Percentiles rank a stretch among this genome's conserved stretches.
Evolutionary conservation across 192 early-diverging fungal genomes (phyloP).

Genomic region (Gryganskiella cystojenkinii): DNA sequence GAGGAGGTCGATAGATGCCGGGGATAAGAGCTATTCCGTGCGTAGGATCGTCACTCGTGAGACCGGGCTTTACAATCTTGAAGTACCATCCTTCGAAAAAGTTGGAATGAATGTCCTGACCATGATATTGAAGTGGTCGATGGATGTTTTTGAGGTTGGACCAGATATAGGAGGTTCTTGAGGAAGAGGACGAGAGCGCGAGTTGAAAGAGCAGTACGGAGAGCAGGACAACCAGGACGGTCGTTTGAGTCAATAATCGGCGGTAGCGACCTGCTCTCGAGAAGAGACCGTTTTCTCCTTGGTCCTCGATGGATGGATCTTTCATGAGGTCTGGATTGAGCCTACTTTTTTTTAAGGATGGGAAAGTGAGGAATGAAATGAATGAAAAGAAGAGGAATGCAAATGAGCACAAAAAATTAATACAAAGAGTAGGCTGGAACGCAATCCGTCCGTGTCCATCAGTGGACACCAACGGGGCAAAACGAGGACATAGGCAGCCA

Average conservation of each 20-base stretch:
- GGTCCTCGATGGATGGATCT: background rate
- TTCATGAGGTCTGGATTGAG: background rate
- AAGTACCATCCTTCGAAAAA: constrained; percentile 63
- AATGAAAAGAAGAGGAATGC: background rate
- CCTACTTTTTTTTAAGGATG: too few species aligned
- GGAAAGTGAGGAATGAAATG: too few species aligned
- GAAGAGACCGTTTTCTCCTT: too few species aligned
- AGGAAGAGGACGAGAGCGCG: background rate
- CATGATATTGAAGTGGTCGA: constrained; percentile 46
- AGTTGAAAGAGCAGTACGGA: constrained; percentile 14
- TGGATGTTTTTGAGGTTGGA: constrained; percentile 41
- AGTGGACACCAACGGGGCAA: too few species aligned
- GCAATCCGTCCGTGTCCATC: too few species aligned
- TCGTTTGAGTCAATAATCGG: background rate
- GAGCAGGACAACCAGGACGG: constrained; percentile 11
- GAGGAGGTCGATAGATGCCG: constrained; percentile 47
- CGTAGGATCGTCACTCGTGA: constrained; percentile 1
- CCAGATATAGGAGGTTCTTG: constrained; percentile 13
- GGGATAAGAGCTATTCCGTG: constrained; percentile 52
- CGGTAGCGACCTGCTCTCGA: background rate
- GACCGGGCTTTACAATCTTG: constrained; percentile 38
- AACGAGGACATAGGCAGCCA: too few species aligned
- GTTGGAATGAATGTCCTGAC: constrained; percentile 30
- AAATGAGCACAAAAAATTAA: background rate
- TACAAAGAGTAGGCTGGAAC: too few species aligned